Evolutionary conservation across 2,329 filamentous ascomycete species (phyloP).

Genomic region (Domatiomyces globalis): DNA sequence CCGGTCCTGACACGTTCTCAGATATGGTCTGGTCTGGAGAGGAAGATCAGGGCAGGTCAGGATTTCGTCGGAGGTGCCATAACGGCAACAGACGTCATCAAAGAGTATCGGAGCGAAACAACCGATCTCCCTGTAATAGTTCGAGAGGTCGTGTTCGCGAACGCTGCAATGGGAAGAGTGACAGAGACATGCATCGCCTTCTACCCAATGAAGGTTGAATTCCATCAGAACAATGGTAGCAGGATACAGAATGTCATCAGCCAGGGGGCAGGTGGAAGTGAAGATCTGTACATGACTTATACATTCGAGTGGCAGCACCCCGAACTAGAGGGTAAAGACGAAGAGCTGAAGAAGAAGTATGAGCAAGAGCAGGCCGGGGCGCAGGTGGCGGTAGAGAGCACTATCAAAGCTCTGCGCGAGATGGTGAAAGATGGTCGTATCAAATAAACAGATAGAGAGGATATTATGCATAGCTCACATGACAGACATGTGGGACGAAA

Average conservation of each 20-base stretch:
- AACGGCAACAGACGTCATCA: conserved; percentile 14
- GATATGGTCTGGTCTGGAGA: conserved; percentile 24
- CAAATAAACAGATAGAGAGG: neutral
- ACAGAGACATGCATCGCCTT: conserved; percentile 17
- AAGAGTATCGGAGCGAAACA: conserved; percentile 8
- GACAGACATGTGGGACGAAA: too few species aligned
- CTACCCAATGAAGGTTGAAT: conserved; percentile 19
- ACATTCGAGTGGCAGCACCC: conserved; percentile 28
- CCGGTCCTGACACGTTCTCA: conserved; percentile 22
- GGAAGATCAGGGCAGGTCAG: conserved; percentile 19
- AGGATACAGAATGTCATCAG: conserved; percentile 23
- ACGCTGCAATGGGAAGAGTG: conserved; percentile 13
- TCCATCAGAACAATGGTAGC: conserved; percentile 18
- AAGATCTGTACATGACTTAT: conserved; percentile 29
- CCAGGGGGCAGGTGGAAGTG: conserved; percentile 20
- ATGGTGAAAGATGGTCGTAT: conserved; percentile 14
- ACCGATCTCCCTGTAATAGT: conserved; percentile 9
- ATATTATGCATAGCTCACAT: too few species aligned
- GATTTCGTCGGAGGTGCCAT: conserved; percentile 21
- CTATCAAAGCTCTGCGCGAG: conserved; percentile 16
- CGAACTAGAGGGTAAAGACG: conserved; percentile 12
- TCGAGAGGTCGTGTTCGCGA: conserved; percentile 19
- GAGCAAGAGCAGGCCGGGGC: conserved; percentile 12
- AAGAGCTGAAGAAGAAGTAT: conserved; percentile 4
- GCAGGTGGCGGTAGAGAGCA: conserved; percentile 16